phyloP scores from a whole-genome alignment of 495 filamentous ascomycete genomes.

The Darksidea phi region DNA sequence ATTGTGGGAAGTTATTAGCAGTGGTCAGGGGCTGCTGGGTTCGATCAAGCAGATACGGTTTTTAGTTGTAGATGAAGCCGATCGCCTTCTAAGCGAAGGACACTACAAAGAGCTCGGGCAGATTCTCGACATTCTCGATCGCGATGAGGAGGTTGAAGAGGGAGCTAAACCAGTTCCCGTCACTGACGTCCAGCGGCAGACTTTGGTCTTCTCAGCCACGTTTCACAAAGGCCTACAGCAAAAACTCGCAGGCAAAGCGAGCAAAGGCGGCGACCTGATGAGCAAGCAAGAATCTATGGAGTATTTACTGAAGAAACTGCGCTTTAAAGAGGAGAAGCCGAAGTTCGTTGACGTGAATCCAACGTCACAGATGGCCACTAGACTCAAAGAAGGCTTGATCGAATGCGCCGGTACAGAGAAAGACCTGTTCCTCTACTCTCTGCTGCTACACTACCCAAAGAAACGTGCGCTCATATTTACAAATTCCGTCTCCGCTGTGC shows the following conservation, averaged over 20 bases:
- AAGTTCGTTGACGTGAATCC: constrained; percentile 93
- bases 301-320: constrained; percentile 85
- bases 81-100: constrained; percentile 86
- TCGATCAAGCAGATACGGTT: constrained; percentile 72
- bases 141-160: constrained; percentile 49
- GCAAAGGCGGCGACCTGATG: constrained; percentile 58
- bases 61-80: constrained; percentile 91
- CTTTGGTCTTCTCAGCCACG: constrained; percentile 93
- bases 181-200: constrained; percentile 59
- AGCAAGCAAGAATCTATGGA: constrained; percentile 79
- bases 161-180: constrained; percentile 31
- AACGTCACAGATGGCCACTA: constrained; percentile 76
- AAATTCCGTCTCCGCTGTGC: constrained; percentile 91
- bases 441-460: constrained; percentile 78
- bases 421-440: constrained; percentile 90
- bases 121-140: constrained; percentile 73
- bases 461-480: constrained; percentile 83
- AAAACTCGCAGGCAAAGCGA: constrained; percentile 77
- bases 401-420: constrained; percentile 93
- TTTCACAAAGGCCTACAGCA: constrained; percentile 88
- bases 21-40: constrained; percentile 57
- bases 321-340: constrained; percentile 76
- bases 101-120: constrained; percentile 93
- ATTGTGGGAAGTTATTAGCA: constrained; percentile 88
- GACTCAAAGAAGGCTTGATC: constrained; percentile 83